A percentile compares a stretch with the other conserved stretches of the same genome.
phyloP scores from a whole-genome alignment of 2,329 filamentous ascomycete genomes.

The Neofusicoccum parvum region DNA sequence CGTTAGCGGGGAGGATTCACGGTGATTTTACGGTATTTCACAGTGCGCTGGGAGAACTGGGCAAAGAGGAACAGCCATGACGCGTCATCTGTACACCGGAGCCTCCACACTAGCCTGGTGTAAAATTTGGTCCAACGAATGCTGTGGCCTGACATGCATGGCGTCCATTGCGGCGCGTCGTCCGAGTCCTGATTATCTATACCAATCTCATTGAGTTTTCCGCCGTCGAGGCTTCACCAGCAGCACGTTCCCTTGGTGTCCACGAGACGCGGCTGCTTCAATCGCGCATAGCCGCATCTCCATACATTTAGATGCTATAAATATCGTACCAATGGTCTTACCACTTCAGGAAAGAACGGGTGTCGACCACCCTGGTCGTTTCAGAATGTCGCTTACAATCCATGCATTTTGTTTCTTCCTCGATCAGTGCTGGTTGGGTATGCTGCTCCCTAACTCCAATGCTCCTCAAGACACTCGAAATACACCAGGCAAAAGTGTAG shows the following conservation, averaged over 20 bases:
- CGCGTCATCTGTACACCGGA: neutral
- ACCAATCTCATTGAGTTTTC: too few relatives aligned
- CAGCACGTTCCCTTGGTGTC: too few relatives aligned
- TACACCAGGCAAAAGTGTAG: neutral
- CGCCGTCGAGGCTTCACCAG: too few relatives aligned
- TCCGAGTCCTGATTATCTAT: too few relatives aligned
- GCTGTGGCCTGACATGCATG: too few relatives aligned
- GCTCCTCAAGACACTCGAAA: neutral
- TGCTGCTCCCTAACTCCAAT: neutral
- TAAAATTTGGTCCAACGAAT: too few relatives aligned
- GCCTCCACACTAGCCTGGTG: too few relatives aligned
- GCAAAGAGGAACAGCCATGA: neutral
- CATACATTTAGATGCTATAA: neutral
- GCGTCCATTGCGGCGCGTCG: too few relatives aligned
- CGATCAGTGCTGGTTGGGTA: neutral
- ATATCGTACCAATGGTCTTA: neutral
- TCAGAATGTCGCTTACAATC: neutral
- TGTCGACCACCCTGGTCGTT: neutral
- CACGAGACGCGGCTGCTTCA: neutral
- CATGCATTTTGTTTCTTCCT: neutral
- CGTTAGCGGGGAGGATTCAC: neutral
- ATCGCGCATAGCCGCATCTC: neutral
- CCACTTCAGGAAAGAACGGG: constrained; percentile 6
- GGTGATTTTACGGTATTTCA: neutral
- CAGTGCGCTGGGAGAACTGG: neutral